Conservation (phyloP, 2,329 filamentous ascomycete species). For the Westerdykella sp. region DNA sequence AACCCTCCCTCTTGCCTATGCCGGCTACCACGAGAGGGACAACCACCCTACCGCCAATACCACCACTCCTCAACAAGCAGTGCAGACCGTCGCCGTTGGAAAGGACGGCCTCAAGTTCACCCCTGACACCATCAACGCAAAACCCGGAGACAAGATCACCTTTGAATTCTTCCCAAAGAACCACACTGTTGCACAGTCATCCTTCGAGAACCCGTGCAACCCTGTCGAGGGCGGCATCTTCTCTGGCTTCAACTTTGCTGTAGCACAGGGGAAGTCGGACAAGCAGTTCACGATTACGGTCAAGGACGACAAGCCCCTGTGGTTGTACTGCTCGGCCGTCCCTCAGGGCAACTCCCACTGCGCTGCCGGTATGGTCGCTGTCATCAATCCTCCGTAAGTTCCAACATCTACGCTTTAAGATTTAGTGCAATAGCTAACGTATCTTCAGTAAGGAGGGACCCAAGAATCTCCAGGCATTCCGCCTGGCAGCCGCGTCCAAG, state of each 20-base stretch:
- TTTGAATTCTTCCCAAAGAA: conserved; percentile 28
- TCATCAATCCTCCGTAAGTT: conserved; percentile 22
- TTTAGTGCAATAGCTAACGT: neutral
- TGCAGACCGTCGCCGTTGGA: conserved; percentile 24
- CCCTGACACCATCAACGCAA: conserved; percentile 20
- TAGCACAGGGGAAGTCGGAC: conserved; percentile 5
- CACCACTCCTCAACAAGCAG: neutral
- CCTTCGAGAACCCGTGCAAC: conserved; percentile 16
- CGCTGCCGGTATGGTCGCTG: conserved; percentile 25
- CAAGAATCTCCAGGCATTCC: conserved; percentile 17
- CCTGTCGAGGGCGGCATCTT: neutral
- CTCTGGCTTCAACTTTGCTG: neutral
- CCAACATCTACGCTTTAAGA: neutral
- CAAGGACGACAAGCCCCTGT: conserved; percentile 21
- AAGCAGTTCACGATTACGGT: conserved; percentile 22
- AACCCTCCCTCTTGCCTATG: conserved; percentile 13
- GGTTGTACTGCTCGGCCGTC: conserved; percentile 43
- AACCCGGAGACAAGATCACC: conserved; percentile 17
- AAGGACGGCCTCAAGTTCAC: conserved; percentile 19
- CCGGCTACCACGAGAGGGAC: conserved; percentile 2
- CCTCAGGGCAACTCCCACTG: conserved; percentile 29
- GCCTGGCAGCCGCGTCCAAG: conserved; percentile 5
- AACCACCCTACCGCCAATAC: neutral
- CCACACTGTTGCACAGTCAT: conserved; percentile 22
- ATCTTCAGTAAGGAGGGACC: conserved; percentile 3